phyloP scores from a whole-genome alignment of 441 rosid genomes.

The Bruguiera hainesii region DNA sequence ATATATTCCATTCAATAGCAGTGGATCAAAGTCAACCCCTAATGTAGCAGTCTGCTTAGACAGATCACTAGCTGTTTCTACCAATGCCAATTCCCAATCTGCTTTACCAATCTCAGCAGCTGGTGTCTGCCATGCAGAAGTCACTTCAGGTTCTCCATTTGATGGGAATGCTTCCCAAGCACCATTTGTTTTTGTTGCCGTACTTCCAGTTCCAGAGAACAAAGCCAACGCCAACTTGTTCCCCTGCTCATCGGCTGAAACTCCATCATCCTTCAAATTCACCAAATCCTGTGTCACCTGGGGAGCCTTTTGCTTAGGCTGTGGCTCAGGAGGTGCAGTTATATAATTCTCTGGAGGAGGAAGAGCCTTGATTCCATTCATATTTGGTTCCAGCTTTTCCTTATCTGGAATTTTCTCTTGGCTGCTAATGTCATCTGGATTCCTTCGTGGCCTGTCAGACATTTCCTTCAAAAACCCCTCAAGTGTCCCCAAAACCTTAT shows the following conservation, averaged over 20 bases:
- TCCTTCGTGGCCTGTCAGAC: slow-evolving; percentile 33
- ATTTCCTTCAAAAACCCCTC: slow-evolving; percentile 65
- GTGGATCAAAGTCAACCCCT: slow-evolving; percentile 62
- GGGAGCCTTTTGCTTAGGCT: slow-evolving; percentile 30
- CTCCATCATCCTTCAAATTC: slow-evolving; percentile 34
- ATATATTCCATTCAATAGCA: slow-evolving; percentile 68
- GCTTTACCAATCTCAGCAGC: slow-evolving; percentile 69
- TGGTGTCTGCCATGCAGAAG: slow-evolving; percentile 82
- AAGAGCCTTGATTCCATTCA: slow-evolving; percentile 30
- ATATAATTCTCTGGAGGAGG: slow-evolving; percentile 32
- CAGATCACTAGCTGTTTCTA: slow-evolving; percentile 49
- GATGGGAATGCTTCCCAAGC: slow-evolving; percentile 21
- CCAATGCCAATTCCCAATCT: slow-evolving; percentile 69
- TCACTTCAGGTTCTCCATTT: slow-evolving; percentile 30
- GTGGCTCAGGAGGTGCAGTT: slow-evolving; percentile 30
- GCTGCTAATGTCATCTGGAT: slow-evolving; percentile 37
- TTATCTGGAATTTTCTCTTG: slow-evolving; percentile 34
- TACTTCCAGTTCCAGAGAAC: slow-evolving; percentile 34
- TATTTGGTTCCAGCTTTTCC: slow-evolving; percentile 21
- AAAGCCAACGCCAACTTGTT: slow-evolving; percentile 31
- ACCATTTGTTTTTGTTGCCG: slow-evolving; percentile 10
- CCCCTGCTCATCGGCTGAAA: slow-evolving; percentile 40
- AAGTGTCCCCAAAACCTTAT: slow-evolving; percentile 53
- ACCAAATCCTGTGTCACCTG: slow-evolving; percentile 46
- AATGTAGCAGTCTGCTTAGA: slow-evolving; percentile 57